Evolutionary conservation across 2,329 filamentous ascomycete species (phyloP).

Genomic region (Xylaria sp.): DNA sequence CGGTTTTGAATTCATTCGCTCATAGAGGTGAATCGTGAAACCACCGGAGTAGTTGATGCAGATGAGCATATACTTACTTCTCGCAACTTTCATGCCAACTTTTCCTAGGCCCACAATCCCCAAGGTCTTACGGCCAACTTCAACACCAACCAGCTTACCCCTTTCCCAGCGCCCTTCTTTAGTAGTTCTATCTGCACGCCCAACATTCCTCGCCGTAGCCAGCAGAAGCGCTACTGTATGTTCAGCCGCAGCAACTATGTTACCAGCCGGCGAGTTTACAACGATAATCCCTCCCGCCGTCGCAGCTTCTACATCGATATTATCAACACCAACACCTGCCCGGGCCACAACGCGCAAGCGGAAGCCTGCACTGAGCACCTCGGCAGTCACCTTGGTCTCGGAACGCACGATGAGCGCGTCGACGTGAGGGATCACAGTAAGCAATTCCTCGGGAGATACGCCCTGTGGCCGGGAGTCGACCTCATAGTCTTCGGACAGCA

Average conservation of each 20-base stretch:
- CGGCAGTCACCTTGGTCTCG: constrained; percentile 81
- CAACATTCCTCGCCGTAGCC: constrained; percentile 78
- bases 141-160: constrained; percentile 77
- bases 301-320: constrained; percentile 79
- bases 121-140: constrained; percentile 80
- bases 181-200: constrained; percentile 74
- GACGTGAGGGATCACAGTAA: constrained; percentile 75
- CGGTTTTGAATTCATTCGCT: background rate
- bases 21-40: background rate
- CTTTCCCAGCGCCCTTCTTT: constrained; percentile 82
- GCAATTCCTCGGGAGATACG: constrained; percentile 71
- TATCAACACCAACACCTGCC: constrained; percentile 85
- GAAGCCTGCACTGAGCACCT: constrained; percentile 68
- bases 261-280: constrained; percentile 82
- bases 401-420: constrained; percentile 83
- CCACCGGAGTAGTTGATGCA: background rate
- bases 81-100: constrained; percentile 81
- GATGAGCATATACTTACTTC: constrained; percentile 31
- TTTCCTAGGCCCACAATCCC: constrained; percentile 85
- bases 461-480: constrained; percentile 74
- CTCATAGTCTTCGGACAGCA: constrained; percentile 73
- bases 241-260: constrained; percentile 83
- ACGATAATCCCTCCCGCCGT: constrained; percentile 81
- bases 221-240: constrained; percentile 81
- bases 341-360: constrained; percentile 82